These are phyloP conservation scores for Aureobasidium sp. DNA, from an alignment of 2,329 filamentous ascomycete species.

Conservation along the genomic window DNA sequence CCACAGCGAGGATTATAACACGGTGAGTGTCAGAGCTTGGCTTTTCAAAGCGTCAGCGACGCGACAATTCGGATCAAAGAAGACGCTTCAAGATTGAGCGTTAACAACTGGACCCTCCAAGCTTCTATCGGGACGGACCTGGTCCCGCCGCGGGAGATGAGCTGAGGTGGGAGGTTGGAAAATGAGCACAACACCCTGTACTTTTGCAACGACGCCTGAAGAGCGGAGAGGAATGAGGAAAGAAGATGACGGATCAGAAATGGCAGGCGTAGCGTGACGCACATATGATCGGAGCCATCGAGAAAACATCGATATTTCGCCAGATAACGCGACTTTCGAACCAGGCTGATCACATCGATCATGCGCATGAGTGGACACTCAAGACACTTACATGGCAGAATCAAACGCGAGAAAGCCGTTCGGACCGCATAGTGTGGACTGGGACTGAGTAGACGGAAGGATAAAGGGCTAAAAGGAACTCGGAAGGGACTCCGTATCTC, in stretches of 20 bases:
- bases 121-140: background rate
- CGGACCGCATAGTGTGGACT: background rate
- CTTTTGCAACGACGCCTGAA: background rate
- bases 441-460: background rate
- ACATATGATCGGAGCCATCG: background rate
- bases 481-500: background rate
- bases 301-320: background rate
- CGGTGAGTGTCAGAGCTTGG: background rate
- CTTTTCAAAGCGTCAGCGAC: constrained; percentile 2
- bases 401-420: background rate
- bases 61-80: background rate
- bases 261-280: background rate
- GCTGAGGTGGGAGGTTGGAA: background rate
- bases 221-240: background rate
- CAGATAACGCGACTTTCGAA: background rate
- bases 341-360: background rate
- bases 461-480: background rate
- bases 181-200: background rate
- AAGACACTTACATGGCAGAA: background rate
- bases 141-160: background rate
- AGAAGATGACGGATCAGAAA: background rate
- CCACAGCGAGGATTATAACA: background rate
- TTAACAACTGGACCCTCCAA: background rate
- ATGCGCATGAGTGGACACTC: background rate
- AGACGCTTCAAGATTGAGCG: background rate